Base-by-base conservation (phyloP, 73 alveolate genomes). In the Breviolum minutum region DNA sequence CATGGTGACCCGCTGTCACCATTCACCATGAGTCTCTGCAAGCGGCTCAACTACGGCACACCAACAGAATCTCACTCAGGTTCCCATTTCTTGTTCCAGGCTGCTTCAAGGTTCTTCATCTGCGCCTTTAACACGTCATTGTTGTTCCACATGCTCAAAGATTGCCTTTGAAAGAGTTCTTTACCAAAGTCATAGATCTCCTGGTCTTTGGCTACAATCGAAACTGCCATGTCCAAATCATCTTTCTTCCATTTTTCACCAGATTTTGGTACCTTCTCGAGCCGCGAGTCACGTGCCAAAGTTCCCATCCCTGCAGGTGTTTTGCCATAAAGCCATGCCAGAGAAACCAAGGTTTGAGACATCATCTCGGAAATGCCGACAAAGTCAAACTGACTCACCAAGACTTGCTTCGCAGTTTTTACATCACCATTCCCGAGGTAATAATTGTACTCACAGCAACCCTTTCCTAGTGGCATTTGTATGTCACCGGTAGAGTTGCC, bases 71-170 rank as follows among this genome's bases (percentile, higher is more conserved):
- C 62, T 79, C 87, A 79, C 87, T 79, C 87, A 29, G 87, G 87
- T 14, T 79, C 87, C 87, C 87, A 79, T 32, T 19, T 19, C 66
- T 26, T 79, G 66, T 79, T 79, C 87, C 87, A 79, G 30, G 87
- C 63, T 12, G 29, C 66, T 32, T 79, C 66, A 22, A 79, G 40
- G 66, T 79, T 79, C 87, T 79, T 29, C 12, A 30, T 30, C 48
- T 79, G 87, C 8, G 30, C 40, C 66, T 79, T 32, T 64, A 29
- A 32, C 66, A 79, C 66, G 0, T 79, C 66, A 22, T 19, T 64
- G 66, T 79, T 79, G 87, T 79, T 79, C 87, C 87, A 79, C 87
- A 79, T 79, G 87, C 87, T 79, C 30, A 79, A 66, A 11, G 87
- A 19, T 32, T 79, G 87, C 17, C 87, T 63, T 29, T 29, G 22